These are phyloP conservation scores for Pugionium cornutum DNA, from an alignment of 345 rosid species.

Conservation along the genomic window DNA sequence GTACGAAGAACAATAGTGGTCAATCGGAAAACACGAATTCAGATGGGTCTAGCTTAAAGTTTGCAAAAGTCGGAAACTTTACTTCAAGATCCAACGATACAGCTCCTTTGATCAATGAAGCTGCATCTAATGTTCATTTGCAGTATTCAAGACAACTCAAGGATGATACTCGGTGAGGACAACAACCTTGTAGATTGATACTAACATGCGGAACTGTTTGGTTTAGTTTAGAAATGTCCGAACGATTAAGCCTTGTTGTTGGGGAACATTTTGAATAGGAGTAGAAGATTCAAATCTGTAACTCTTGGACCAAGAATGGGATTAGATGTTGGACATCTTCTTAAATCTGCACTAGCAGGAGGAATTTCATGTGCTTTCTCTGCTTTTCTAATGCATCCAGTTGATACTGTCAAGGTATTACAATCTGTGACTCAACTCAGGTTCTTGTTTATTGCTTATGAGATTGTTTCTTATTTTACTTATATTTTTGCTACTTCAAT, in stretches of 20 bases:
- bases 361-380: constrained; percentile 93
- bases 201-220: no score
- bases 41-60: constrained; percentile 41
- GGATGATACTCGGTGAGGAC: not conserved
- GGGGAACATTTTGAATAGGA: not conserved
- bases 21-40: no score
- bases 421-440: not conserved
- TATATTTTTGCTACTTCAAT: not conserved
- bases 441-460: constrained; percentile 18
- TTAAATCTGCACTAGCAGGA: constrained; percentile 92
- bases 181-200: not conserved
- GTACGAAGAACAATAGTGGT: no score
- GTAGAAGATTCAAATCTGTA: constrained; percentile 51
- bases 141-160: no score
- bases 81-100: constrained; percentile 17
- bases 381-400: constrained; percentile 77
- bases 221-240: no score
- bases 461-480: not conserved
- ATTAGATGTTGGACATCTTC: constrained; percentile 72
- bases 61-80: constrained; percentile 78
- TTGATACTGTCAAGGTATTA: constrained; percentile 79
- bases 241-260: no score
- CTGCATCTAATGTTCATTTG: no score
- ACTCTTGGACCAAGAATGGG: constrained; percentile 65
- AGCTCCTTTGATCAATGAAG: constrained; percentile 11